Evolutionary conservation across 169 alveolate genomes (phyloP), one percentile per base, ranked within the genome.

Genomic region (Toxoplasma gondii): DNA sequence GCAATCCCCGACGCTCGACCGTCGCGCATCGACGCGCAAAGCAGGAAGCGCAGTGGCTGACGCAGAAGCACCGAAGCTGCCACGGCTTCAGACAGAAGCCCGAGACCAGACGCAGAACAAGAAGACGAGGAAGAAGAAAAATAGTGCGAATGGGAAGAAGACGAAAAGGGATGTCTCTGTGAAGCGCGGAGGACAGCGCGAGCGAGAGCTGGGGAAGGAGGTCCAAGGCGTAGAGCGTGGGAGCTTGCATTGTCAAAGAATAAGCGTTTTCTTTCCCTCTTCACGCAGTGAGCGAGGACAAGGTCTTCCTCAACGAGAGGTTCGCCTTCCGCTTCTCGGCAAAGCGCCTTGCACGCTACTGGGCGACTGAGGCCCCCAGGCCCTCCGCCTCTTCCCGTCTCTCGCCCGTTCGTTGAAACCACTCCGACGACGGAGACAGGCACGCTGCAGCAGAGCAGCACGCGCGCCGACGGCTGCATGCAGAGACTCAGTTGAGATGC

Each of bases 31-130:
- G n/a, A 64, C n/a, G n/a, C n/a, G 22, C 86, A 78, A 10, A 78
- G 49, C 44, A 78, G 86, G 86, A 78, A 38, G 86, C 86, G 86
- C 2, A 78, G 2, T 4, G 86, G 86, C 45, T 78, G 86, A 16
- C 45, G 86, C 27, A 78, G 86, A 16, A 64, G 74, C 29, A 27
- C 74, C 34, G 74, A 16, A 7, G 74, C 74, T 1, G 74, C 74
- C 74, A 12, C 74, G 74, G 74, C 74, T 27, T 64, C 74, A 1
- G 74, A 22, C 74, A 27, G 74, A 19, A 64, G 24, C 31, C 7
- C n/a, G 31, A 31, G 74, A 7, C n/a, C 34, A 16, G 74, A 4
- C 67, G 67, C 9, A 19, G 67, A 12, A 53, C 9, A 53, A n/a
- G n/a, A n/a, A n/a, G n/a, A n/a, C n/a, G n/a, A n/a, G n/a, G n/a